These are phyloP conservation scores for Penicillium taxi DNA, from an alignment of 495 filamentous ascomycete genomes.

Conservation along the genomic window DNA sequence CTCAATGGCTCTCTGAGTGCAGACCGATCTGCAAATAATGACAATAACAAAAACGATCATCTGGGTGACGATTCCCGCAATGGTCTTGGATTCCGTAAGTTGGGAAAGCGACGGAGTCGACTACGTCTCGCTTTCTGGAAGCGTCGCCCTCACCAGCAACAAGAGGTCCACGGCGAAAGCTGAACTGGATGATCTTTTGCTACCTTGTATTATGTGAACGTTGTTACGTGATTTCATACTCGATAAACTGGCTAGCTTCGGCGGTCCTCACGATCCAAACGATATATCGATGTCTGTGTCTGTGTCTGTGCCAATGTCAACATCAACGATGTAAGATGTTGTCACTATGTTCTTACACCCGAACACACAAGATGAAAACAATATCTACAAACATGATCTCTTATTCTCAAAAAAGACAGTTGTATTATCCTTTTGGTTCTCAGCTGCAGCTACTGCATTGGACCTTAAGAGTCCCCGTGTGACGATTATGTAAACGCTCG, in stretches of 20 bases:
- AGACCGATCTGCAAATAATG: constrained; percentile 24
- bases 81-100: constrained; percentile 17
- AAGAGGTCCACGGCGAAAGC: constrained; percentile 32
- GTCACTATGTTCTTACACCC: background rate
- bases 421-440: no score
- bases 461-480: constrained; percentile 6
- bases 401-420: no score
- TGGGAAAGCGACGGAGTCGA: constrained; percentile 36
- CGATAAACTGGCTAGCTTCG: background rate
- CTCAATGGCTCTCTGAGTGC: constrained; percentile 24
- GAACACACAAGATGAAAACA: constrained; percentile 2
- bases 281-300: no score
- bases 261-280: constrained; percentile 2
- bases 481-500: constrained; percentile 17
- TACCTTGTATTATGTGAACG: constrained; percentile 17
- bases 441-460: constrained; percentile 21
- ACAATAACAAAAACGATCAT: constrained; percentile 22
- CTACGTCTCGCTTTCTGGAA: constrained; percentile 42
- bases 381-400: no score
- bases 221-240: background rate
- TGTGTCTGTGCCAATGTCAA: no score
- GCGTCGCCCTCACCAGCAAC: constrained; percentile 30
- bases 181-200: constrained; percentile 15
- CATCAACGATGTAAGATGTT: constrained; percentile 3
- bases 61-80: constrained; percentile 15